Conservation (phyloP, 2,329 filamentous ascomycete genomes). For the Cadophora malorum region DNA sequence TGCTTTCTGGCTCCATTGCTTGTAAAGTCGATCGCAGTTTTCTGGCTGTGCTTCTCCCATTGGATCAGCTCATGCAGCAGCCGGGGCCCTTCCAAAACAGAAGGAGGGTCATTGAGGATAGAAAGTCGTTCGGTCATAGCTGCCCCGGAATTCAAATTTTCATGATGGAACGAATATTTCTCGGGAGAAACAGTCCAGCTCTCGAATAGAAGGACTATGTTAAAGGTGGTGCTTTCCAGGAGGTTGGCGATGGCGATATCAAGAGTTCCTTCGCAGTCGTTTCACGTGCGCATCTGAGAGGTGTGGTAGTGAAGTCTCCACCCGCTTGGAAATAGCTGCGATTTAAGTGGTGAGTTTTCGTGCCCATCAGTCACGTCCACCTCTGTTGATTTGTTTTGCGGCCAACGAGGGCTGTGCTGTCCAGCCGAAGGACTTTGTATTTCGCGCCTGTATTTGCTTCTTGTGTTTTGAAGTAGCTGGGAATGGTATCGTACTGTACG, state of each 20-base stretch:
- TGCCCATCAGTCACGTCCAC: constrained; percentile 6
- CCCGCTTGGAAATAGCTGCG: constrained; percentile 13
- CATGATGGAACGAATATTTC: constrained; percentile 13
- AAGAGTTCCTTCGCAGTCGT: not conserved
- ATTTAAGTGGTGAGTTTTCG: constrained; percentile 9
- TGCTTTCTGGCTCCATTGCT: constrained; percentile 48
- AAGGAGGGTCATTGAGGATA: constrained; percentile 63
- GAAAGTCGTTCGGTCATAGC: constrained; percentile 50
- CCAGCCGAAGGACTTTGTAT: constrained; percentile 1
- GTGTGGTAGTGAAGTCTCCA: constrained; percentile 12
- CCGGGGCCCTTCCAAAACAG: constrained; percentile 57
- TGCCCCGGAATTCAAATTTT: constrained; percentile 18
- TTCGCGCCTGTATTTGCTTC: constrained; percentile 4
- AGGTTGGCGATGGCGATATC: not conserved
- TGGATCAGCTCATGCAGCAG: constrained; percentile 70
- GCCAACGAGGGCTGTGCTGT: constrained; percentile 3
- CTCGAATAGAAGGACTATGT: not conserved
- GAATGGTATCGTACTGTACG: not conserved
- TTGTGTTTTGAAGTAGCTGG: not conserved
- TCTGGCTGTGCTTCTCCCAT: constrained; percentile 44
- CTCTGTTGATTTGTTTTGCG: not conserved
- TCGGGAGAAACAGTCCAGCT: not conserved
- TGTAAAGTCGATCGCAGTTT: constrained; percentile 69
- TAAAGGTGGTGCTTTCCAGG: not conserved
- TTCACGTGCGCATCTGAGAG: constrained; percentile 16